Conservation (phyloP, 2,329 filamentous ascomycete species). For the Gaeumannomyces sp. region DNA sequence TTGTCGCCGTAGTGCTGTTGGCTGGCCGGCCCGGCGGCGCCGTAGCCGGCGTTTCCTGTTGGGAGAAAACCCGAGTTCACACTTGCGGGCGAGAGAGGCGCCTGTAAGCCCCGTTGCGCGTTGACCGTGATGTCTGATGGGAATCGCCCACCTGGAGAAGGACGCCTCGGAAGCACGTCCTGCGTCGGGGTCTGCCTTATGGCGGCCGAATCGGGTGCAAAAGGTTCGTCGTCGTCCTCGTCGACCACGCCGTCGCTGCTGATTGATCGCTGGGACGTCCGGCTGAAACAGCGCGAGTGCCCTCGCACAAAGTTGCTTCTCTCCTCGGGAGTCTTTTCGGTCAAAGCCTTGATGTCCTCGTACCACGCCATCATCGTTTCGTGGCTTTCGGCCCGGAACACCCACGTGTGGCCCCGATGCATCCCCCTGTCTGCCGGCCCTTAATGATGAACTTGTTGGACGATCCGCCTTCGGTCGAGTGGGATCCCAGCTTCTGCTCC, state of each 20-base stretch:
- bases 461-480: conserved; percentile 72
- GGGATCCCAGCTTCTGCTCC: conserved; percentile 91
- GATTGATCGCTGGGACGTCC: conserved; percentile 52
- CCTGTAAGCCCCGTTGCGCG: conserved; percentile 70
- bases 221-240: conserved; percentile 64
- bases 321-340: conserved; percentile 82
- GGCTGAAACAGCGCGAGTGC: conserved; percentile 73
- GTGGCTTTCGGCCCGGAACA: conserved; percentile 65
- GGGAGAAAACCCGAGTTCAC: conserved; percentile 57
- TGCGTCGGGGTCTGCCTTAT: conserved; percentile 42
- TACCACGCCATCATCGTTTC: conserved; percentile 98
- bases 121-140: conserved; percentile 89
- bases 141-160: conserved; percentile 92
- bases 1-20: neutral
- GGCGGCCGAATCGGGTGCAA: conserved; percentile 50
- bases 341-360: conserved; percentile 84
- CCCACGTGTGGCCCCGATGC: conserved; percentile 75
- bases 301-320: conserved; percentile 79
- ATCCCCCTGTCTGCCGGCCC: conserved; percentile 85
- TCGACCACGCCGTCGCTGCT: conserved; percentile 75
- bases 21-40: neutral
- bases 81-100: conserved; percentile 68
- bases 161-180: conserved; percentile 55
- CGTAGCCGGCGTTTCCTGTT: conserved; percentile 4
- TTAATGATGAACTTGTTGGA: conserved; percentile 99